Evolutionary conservation across 495 filamentous ascomycete genomes (phyloP).

Genomic region (Penicillium parvum): DNA sequence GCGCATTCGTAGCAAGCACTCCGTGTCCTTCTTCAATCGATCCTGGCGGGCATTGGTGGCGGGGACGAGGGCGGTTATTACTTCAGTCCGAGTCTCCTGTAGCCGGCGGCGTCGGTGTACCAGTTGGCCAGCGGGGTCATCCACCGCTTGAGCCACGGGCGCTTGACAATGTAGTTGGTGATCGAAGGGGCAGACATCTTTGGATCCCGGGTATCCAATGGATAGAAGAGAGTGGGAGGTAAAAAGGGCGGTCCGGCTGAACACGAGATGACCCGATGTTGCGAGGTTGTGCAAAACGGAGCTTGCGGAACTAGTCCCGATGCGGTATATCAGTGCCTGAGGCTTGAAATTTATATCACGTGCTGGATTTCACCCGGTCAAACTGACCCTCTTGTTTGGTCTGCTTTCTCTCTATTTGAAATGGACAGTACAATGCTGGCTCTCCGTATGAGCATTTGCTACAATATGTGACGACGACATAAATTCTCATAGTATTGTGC

Average conservation of each 20-base stretch:
- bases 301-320: slow-evolving; percentile 26
- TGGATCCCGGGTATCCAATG: slow-evolving; percentile 39
- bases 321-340: slow-evolving; percentile 12
- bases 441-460: no score
- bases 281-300: slow-evolving; percentile 49
- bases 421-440: no score
- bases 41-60: slow-evolving; percentile 8
- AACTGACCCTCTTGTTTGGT: no score
- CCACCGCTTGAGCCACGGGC: slow-evolving; percentile 77
- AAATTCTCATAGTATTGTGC: no score
- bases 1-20: background rate
- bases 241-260: slow-evolving; percentile 36
- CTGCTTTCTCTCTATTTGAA: no score
- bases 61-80: slow-evolving; percentile 39
- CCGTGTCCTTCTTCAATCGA: slow-evolving; percentile 5
- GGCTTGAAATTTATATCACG: slow-evolving; percentile 3
- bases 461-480: no score
- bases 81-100: slow-evolving; percentile 89
- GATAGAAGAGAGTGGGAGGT: slow-evolving; percentile 26
- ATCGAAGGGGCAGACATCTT: slow-evolving; percentile 71
- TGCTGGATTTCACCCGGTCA: slow-evolving; percentile 7
- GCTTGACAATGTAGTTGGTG: slow-evolving; percentile 65
- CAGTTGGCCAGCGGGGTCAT: slow-evolving; percentile 74
- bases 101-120: slow-evolving; percentile 83
- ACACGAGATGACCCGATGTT: slow-evolving; percentile 43